Percentiles rank a stretch among this genome's conserved stretches.
Evolutionary conservation across 1,284 basidiomycete genomes (phyloP).

Genomic region (Tremellales sp.): DNA sequence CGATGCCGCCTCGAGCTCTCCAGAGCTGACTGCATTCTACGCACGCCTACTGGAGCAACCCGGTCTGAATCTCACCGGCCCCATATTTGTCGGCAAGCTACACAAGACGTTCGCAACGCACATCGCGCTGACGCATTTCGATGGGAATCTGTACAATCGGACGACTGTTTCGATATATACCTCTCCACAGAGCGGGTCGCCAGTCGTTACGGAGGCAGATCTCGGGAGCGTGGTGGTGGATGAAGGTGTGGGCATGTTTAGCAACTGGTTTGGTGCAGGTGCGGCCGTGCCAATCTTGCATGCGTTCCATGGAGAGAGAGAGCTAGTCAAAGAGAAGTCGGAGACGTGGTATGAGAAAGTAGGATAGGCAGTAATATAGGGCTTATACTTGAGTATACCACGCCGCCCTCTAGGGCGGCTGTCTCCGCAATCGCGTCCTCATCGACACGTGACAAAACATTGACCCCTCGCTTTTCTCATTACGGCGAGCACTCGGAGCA

Average conservation of each 20-base stretch:
- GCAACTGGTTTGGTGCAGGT: too few relatives aligned
- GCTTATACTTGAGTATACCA: too few relatives aligned
- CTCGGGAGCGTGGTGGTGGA: constrained; percentile 13
- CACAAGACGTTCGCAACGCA: constrained; percentile 15
- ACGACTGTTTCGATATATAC: constrained; percentile 1
- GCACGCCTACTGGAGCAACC: neutral
- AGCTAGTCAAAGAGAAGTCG: too few relatives aligned
- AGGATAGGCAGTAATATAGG: too few relatives aligned
- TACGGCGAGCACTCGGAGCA: too few relatives aligned
- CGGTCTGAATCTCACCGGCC: constrained; percentile 8
- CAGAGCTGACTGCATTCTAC: neutral
- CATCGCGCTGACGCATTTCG: constrained; percentile 19
- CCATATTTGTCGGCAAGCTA: constrained; percentile 11
- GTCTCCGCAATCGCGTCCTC: too few relatives aligned
- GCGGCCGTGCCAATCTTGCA: too few relatives aligned
- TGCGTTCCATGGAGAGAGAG: too few relatives aligned
- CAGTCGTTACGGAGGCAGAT: neutral
- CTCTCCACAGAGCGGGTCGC: neutral
- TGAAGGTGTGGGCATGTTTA: constrained; percentile 12
- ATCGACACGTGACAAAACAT: too few relatives aligned
- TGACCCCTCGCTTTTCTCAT: too few relatives aligned
- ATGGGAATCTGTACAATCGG: constrained; percentile 19
- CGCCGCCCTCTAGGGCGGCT: too few relatives aligned
- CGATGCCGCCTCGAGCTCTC: neutral
- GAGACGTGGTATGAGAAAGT: too few relatives aligned